Evolutionary conservation across 106 monocot species (phyloP).

Genomic region (Dioscorea dumetorum): DNA sequence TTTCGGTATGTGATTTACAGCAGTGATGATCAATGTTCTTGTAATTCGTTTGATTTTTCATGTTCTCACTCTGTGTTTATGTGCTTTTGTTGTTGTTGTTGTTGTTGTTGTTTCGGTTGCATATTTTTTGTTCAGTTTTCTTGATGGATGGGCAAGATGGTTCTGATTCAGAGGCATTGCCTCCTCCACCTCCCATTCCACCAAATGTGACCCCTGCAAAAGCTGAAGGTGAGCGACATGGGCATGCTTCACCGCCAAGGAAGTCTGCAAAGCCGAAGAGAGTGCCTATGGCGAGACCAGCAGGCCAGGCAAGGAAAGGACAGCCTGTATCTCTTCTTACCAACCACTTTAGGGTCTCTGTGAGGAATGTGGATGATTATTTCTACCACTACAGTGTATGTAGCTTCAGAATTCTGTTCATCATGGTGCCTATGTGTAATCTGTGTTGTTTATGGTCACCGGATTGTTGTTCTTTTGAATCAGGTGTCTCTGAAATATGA

Average conservation of each 20-base stretch:
- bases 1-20: no score
- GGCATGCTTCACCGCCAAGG: slow-evolving; percentile 8
- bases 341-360: slow-evolving; percentile 69
- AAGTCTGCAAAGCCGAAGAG: slow-evolving; percentile 50
- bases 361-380: slow-evolving; percentile 37
- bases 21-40: no score
- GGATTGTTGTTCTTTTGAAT: neutral
- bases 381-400: slow-evolving; percentile 92
- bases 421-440: neutral
- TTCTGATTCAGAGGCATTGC: slow-evolving; percentile 16
- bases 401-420: neutral
- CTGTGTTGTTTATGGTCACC: neutral
- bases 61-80: no score
- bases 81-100: no score
- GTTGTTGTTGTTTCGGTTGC: no score
- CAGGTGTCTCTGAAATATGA: slow-evolving; percentile 91
- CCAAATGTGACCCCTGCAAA: slow-evolving; percentile 48
- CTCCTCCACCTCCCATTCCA: slow-evolving; percentile 70
- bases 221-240: slow-evolving; percentile 18
- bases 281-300: slow-evolving; percentile 37
- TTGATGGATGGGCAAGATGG: slow-evolving; percentile 22
- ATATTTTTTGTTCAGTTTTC: no score
- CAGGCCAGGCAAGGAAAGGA: slow-evolving; percentile 44
- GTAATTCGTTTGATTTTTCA: no score
- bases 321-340: slow-evolving; percentile 39